These are phyloP conservation scores for Colletotrichum sp. DNA, from an alignment of 2,329 filamentous ascomycete genomes.

Conservation along the genomic window DNA sequence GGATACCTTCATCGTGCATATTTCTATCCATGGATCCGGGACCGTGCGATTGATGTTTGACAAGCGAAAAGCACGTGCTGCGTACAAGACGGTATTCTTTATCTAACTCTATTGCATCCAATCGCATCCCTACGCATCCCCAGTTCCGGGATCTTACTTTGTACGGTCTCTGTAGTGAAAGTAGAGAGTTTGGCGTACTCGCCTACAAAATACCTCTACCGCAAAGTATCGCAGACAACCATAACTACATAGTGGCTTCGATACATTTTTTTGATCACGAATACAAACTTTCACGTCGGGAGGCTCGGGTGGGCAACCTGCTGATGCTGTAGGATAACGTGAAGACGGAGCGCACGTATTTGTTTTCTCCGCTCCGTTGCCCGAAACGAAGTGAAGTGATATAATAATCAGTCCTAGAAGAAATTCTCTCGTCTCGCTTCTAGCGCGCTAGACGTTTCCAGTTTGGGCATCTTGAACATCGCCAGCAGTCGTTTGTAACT, in stretches of 20 bases:
- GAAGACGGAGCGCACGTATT: neutral
- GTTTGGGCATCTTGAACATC: neutral
- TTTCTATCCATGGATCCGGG: neutral
- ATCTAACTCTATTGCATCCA: neutral
- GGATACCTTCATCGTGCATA: neutral
- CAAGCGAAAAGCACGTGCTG: neutral
- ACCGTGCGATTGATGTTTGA: neutral
- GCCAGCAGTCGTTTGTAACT: neutral
- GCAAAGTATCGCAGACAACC: neutral
- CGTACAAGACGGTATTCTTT: neutral
- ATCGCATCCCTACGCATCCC: neutral
- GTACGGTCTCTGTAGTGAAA: neutral
- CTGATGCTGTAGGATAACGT: neutral
- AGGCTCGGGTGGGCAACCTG: neutral
- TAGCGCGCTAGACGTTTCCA: rapidly evolving
- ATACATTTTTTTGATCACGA: neutral
- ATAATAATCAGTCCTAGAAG: neutral
- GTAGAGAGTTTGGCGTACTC: neutral
- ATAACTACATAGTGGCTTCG: neutral
- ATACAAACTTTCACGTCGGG: neutral
- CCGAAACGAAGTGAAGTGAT: rapidly evolving
- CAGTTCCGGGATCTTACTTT: neutral
- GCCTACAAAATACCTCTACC: neutral
- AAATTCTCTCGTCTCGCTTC: rapidly evolving
- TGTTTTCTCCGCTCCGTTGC: rapidly evolving